Conservation (phyloP, 148 eudicot genomes). For the Pouteria glomerata region DNA sequence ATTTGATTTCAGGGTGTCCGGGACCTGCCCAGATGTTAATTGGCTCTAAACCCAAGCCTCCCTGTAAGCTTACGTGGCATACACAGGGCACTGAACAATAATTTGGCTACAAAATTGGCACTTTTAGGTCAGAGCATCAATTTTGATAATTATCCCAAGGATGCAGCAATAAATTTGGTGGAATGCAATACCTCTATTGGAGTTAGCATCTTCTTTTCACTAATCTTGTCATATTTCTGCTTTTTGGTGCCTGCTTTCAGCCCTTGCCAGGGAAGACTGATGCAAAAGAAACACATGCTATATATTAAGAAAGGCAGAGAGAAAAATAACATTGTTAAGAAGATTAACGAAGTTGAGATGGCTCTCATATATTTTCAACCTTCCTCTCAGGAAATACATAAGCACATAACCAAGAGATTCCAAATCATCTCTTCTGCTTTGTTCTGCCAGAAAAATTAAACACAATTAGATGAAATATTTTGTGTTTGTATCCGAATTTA, state of each 20-base stretch:
- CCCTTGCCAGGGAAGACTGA: constrained; percentile 99
- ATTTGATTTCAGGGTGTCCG: not conserved
- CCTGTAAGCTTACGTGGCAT: not conserved
- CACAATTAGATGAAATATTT: not conserved
- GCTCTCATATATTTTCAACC: constrained; percentile 32
- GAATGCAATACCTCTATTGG: constrained; percentile 68
- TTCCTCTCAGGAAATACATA: constrained; percentile 96
- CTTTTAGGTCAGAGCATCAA: constrained; percentile 3
- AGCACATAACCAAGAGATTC: constrained; percentile 97
- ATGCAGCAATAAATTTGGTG: not conserved
- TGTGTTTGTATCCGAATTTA: not conserved
- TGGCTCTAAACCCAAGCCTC: not conserved
- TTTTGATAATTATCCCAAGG: too few relatives aligned
- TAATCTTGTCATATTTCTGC: constrained; percentile 95
- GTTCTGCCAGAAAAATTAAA: constrained; percentile 54
- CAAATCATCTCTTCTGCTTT: constrained; percentile 95
- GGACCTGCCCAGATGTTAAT: not conserved
- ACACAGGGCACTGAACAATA: not conserved
- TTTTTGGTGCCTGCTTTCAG: constrained; percentile 85
- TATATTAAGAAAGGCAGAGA: constrained; percentile 6
- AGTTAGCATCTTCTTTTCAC: constrained; percentile 91
- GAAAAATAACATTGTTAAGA: not conserved
- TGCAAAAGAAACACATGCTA: constrained; percentile 14
- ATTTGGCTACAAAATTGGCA: not conserved
- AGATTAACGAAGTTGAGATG: too few relatives aligned